These are phyloP conservation scores for Ogataea dorogensis DNA, from an alignment of 805 yeast genomes.

Conservation along the genomic window DNA sequence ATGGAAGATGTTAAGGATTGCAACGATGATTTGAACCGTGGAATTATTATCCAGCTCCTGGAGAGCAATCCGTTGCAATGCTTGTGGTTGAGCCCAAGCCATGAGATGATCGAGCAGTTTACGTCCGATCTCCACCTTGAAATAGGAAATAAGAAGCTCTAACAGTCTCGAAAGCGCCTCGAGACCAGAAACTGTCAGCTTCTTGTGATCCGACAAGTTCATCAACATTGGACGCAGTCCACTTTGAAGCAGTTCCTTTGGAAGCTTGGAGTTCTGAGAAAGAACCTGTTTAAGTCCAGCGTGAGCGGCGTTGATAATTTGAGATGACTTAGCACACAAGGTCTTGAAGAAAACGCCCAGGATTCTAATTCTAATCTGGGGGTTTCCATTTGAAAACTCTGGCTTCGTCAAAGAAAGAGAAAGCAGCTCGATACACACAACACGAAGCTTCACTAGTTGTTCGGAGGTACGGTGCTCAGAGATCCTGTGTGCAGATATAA, in stretches of 20 bases:
- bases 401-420: conserved; percentile 83
- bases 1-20: conserved; percentile 88
- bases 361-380: conserved; percentile 75
- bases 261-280: conserved; percentile 82
- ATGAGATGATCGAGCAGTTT: conserved; percentile 87
- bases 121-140: conserved; percentile 94
- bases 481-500: conserved; percentile 82
- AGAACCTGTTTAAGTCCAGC: conserved; percentile 80
- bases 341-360: conserved; percentile 95
- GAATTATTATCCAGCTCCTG: conserved; percentile 78
- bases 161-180: conserved; percentile 87
- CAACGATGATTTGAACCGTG: conserved; percentile 82
- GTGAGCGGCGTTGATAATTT: conserved; percentile 91
- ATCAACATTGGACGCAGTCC: conserved; percentile 94
- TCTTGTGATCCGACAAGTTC: conserved; percentile 91
- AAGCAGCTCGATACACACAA: conserved; percentile 81
- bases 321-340: conserved; percentile 76
- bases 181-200: conserved; percentile 81
- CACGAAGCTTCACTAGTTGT: conserved; percentile 81
- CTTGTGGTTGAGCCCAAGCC: conserved; percentile 91
- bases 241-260: conserved; percentile 91
- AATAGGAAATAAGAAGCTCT: conserved; percentile 85
- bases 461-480: conserved; percentile 86
- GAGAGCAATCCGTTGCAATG: conserved; percentile 71
- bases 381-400: conserved; percentile 64